phyloP scores from a whole-genome alignment of 2,329 filamentous ascomycete genomes.

The Clarireedia paspali region DNA sequence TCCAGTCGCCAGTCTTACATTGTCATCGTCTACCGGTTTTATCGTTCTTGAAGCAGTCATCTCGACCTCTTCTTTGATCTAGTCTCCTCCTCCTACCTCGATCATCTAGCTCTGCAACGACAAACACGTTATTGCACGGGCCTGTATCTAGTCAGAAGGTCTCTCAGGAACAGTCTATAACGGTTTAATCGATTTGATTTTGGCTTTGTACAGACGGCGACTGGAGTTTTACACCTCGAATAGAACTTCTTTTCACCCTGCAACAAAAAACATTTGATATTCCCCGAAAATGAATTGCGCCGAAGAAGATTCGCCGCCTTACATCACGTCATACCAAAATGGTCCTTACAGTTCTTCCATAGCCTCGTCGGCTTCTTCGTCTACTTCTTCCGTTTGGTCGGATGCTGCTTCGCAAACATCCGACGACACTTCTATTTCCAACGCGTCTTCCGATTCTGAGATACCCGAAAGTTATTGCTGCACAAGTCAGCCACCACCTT shows the following conservation, averaged over 20 bases:
- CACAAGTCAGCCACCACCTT: conserved; percentile 27
- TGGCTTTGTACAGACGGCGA: conserved; percentile 47
- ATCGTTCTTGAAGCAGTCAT: conserved; percentile 45
- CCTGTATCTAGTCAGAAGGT: conserved; percentile 36
- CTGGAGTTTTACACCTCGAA: conserved; percentile 37
- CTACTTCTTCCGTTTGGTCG: conserved; percentile 72
- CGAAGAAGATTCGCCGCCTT: conserved; percentile 45
- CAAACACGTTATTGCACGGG: conserved; percentile 29
- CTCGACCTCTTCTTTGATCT: conserved; percentile 31
- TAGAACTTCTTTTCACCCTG: conserved; percentile 9
- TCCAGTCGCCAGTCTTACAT: conserved; percentile 57
- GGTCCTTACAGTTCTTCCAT: conserved; percentile 62
- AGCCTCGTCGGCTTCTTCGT: conserved; percentile 69
- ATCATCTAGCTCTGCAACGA: conserved; percentile 35
- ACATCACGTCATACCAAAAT: conserved; percentile 41
- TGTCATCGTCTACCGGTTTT: conserved; percentile 45
- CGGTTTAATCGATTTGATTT: conserved; percentile 35
- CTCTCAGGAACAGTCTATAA: conserved; percentile 32
- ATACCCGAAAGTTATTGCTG: conserved; percentile 38
- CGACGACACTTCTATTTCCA: conserved; percentile 57
- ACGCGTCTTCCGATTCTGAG: conserved; percentile 45
- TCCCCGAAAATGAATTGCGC: conserved; percentile 51
- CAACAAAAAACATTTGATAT: conserved; percentile 1
- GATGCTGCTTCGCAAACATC: conserved; percentile 62
- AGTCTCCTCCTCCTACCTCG: conserved; percentile 35